Evolutionary conservation across 1,139 yeast genomes (phyloP).

Genomic region (Eremothecium coryli): DNA sequence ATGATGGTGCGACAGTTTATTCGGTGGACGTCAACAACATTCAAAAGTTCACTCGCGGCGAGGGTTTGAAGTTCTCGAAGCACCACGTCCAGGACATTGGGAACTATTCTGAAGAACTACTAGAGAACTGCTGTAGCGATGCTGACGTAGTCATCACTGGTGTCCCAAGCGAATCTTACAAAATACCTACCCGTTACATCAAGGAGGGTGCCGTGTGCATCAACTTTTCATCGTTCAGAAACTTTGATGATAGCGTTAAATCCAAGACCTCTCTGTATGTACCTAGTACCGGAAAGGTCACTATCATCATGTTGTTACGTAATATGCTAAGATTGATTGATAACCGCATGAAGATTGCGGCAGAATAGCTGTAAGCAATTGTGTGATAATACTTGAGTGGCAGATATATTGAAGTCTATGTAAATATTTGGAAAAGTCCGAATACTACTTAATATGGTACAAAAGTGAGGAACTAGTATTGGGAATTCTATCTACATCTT

Average conservation of each 20-base stretch:
- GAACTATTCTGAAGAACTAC: slow-evolving; percentile 34
- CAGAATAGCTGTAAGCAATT: too few species aligned
- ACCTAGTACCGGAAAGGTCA: slow-evolving; percentile 93
- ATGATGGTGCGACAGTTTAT: slow-evolving; percentile 94
- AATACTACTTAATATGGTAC: background rate
- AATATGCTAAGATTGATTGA: slow-evolving; percentile 73
- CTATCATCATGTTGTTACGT: slow-evolving; percentile 86
- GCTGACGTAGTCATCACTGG: slow-evolving; percentile 95
- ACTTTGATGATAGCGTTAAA: slow-evolving; percentile 73
- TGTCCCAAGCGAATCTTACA: slow-evolving; percentile 74
- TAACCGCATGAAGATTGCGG: slow-evolving; percentile 36
- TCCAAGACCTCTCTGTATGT: slow-evolving; percentile 82
- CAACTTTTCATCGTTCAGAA: slow-evolving; percentile 82
- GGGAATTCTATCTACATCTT: too few species aligned
- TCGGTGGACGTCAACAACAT: slow-evolving; percentile 82
- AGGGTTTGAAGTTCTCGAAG: slow-evolving; percentile 69
- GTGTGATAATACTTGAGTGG: too few species aligned
- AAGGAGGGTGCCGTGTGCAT: slow-evolving; percentile 85
- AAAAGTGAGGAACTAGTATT: too few species aligned
- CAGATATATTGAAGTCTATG: too few species aligned
- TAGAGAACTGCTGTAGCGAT: slow-evolving; percentile 57
- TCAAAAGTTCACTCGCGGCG: slow-evolving; percentile 90
- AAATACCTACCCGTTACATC: slow-evolving; percentile 73
- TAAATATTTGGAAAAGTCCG: background rate
- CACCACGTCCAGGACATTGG: slow-evolving; percentile 74